These are phyloP conservation scores for Citrus sinensis DNA, from an alignment of 345 rosid species.

Conservation along the genomic window DVS_A1.0 CM039163.1:3779001-3779500, in stretches of 20 bases:
- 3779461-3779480: too few species aligned
- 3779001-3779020: constrained; percentile 37
- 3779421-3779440: too few species aligned
- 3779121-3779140: constrained; percentile 53
- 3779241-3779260: constrained; percentile 24
- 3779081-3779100: constrained; percentile 32
- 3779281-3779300: constrained; percentile 42
- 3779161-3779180: constrained; percentile 49
- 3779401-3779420: too few species aligned
- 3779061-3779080: constrained; percentile 42
- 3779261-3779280: constrained; percentile 34
- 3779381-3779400: too few species aligned
- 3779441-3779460: too few species aligned
- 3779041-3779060: constrained; percentile 23
- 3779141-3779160: constrained; percentile 55
- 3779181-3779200: constrained; percentile 39
- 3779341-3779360: too few species aligned
- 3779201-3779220: constrained; percentile 26
- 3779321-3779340: constrained; percentile 47
- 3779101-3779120: constrained; percentile 58
- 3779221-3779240: constrained; percentile 30
- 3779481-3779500: too few species aligned
- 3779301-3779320: constrained; percentile 58
- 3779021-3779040: constrained; percentile 21
- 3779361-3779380: too few species aligned